These are phyloP conservation scores for Vitis labrusca DNA, from an alignment of 164 flowering plant species.

Conservation along the genomic window DNA sequence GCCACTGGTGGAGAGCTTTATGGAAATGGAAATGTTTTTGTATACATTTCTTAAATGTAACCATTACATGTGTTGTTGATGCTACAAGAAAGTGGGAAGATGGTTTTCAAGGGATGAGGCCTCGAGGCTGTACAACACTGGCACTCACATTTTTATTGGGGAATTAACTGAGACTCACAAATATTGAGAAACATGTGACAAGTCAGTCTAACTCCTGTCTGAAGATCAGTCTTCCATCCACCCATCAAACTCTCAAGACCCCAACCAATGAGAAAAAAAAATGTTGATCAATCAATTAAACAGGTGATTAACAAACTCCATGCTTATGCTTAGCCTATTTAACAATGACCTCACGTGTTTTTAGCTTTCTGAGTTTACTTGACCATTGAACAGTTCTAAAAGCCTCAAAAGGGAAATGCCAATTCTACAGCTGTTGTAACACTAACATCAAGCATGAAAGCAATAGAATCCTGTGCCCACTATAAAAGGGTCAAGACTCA, in stretches of 20 bases:
- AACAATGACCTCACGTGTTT: not conserved
- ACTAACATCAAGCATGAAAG: not conserved
- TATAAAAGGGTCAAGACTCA: not conserved
- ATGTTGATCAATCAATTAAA: too few relatives aligned
- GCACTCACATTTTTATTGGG: slow-evolving; percentile 6
- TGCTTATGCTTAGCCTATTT: too few relatives aligned
- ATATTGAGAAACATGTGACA: not conserved
- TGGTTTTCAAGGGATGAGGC: not conserved
- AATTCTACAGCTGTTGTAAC: too few relatives aligned
- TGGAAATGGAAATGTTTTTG: not conserved
- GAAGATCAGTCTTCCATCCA: not conserved
- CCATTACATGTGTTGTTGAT: slow-evolving; percentile 5
- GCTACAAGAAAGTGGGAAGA: slow-evolving; percentile 1
- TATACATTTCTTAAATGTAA: slow-evolving; percentile 8
- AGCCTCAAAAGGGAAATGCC: not conserved
- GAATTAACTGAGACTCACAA: not conserved
- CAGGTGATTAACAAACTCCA: too few relatives aligned
- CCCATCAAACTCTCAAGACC: too few relatives aligned
- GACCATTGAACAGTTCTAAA: not conserved
- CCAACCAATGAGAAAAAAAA: not conserved
- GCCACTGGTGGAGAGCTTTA: too few relatives aligned
- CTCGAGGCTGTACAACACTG: slow-evolving; percentile 16
- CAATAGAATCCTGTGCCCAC: not conserved
- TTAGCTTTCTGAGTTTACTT: not conserved
- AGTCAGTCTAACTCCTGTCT: slow-evolving; percentile 1